phyloP scores from a whole-genome alignment of 2,329 filamentous ascomycete species.

The Aspergillus brasiliensis region DNA sequence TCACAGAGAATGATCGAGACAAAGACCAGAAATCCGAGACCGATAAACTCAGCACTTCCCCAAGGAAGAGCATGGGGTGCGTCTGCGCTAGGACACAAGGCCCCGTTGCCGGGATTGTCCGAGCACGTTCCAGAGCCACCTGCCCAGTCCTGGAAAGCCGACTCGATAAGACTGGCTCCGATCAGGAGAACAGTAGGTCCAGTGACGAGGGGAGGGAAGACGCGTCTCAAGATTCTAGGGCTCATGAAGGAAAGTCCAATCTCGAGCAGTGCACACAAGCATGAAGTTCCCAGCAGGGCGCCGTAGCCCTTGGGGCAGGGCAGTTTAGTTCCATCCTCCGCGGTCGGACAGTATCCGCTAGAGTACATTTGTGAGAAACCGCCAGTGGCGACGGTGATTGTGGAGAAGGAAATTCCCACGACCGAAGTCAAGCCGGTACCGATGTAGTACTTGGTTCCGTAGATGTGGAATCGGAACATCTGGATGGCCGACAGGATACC shows the following conservation, averaged over 20 bases:
- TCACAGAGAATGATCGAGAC: conserved; percentile 68
- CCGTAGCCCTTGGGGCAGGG: conserved; percentile 69
- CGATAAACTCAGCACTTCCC: conserved; percentile 66
- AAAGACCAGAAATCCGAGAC: conserved; percentile 68
- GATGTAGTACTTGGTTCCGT: conserved; percentile 63
- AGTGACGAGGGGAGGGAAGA: conserved; percentile 70
- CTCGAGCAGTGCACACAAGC: conserved; percentile 57
- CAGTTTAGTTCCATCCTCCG: conserved; percentile 57
- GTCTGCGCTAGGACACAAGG: conserved; percentile 59
- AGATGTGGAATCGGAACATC: conserved; percentile 67
- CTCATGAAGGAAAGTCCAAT: conserved; percentile 67
- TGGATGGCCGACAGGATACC: conserved; percentile 67
- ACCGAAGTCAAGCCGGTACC: conserved; percentile 69
- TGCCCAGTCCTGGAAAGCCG: conserved; percentile 69
- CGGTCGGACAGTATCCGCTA: conserved; percentile 63
- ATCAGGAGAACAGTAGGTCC: conserved; percentile 69
- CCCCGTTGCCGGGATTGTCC: conserved; percentile 49
- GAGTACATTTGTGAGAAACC: conserved; percentile 65
- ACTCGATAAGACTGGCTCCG: conserved; percentile 64
- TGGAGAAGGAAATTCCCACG: conserved; percentile 68
- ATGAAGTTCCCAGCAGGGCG: conserved; percentile 61
- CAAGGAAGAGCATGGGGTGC: conserved; percentile 64
- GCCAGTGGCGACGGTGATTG: conserved; percentile 65
- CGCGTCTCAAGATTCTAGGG: conserved; percentile 58
- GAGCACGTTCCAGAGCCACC: conserved; percentile 59